Evolutionary conservation across 306 rosid species (phyloP), one percentile per base, ranked within the genome.

Genomic region (Corylus americana): DNA sequence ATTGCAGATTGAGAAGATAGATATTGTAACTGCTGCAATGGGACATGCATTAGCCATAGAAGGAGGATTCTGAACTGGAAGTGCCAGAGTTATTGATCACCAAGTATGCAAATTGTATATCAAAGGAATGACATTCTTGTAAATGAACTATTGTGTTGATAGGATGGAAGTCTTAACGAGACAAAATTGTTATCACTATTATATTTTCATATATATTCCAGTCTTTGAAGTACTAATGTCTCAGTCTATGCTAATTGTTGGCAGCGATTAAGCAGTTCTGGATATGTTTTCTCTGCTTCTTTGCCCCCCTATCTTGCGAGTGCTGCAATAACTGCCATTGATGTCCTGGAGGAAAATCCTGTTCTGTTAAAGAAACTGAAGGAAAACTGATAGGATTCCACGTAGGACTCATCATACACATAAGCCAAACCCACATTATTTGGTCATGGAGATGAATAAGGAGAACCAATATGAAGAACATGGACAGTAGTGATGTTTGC

Each of bases 31-130:
- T 53, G 98, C 99, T 81, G 90, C 98, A 63, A 90, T 96, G 99
- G 99, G 99, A 80, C 94, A 93, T 80, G 96, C 98, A 73, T 85
- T 96, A 82, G 99, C 99, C 25, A 55, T 97, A 45, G 99, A 93
- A 85, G 99, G 99, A 82, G 99, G 99, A 78, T 96, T 96, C 88
- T 93, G 99, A 91, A 96, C 97, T 1, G 99, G 98, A 85, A 96
- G 83, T 81, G 85, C 97, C 64, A 86, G 97, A 81, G 98, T 96
- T 77, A 89, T 94, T 73, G 99, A 96, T 81, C 99, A 96, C 89
- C 99, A 96, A 80, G 99, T 96, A 84, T 71, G 94, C 78, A 76
- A 76, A 68, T 76, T 75, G 45, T 80, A 25, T 55, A 67, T 57
- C 74, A 83, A 81, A 51, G 7, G 72, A 72, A 67, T 68, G 64